Conservation (phyloP, 352 stramenopile species). For the Phytophthora pseudosyringae region DNA sequence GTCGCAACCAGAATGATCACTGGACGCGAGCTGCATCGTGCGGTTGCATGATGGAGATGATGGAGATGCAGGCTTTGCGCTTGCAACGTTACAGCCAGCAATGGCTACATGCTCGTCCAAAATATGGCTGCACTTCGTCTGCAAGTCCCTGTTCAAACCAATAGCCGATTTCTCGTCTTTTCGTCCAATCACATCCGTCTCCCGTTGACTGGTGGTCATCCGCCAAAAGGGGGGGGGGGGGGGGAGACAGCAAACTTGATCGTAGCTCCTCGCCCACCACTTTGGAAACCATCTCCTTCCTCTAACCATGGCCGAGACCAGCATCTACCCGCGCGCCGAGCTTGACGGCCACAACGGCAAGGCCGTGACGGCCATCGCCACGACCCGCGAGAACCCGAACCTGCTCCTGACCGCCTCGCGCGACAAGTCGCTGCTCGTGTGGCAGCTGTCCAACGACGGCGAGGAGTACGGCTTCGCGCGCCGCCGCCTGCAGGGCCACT, state of each 20-base stretch:
- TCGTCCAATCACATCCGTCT: slow-evolving; percentile 7
- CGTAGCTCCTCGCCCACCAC: slow-evolving; percentile 11
- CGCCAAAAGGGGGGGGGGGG: not conserved
- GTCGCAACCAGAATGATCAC: not conserved
- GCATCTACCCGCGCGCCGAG: slow-evolving; percentile 88
- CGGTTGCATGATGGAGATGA: not conserved
- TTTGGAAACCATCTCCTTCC: slow-evolving; percentile 35
- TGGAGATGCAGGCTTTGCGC: not conserved
- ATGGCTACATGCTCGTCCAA: not conserved
- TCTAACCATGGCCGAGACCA: slow-evolving; percentile 77
- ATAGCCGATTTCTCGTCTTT: not conserved
- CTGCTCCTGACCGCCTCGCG: slow-evolving; percentile 98
- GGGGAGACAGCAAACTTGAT: not conserved
- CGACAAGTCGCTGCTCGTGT: slow-evolving; percentile 95
- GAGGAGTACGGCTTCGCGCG: slow-evolving; percentile 98
- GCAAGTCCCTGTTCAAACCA: not conserved
- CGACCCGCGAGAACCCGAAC: slow-evolving; percentile 98
- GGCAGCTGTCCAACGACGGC: slow-evolving; percentile 93
- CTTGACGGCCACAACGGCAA: slow-evolving; percentile 92
- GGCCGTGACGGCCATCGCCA: slow-evolving; percentile 95
- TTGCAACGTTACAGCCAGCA: not conserved
- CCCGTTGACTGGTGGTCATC: slow-evolving; percentile 22
- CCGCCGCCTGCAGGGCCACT: slow-evolving; percentile 97
- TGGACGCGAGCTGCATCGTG: not conserved
- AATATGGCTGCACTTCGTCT: slow-evolving; percentile 1